Percentiles rank a stretch among this genome's conserved stretches.
phyloP scores from a whole-genome alignment of 257 asterid genomes.

The Leptodermis oblonga region DNA sequence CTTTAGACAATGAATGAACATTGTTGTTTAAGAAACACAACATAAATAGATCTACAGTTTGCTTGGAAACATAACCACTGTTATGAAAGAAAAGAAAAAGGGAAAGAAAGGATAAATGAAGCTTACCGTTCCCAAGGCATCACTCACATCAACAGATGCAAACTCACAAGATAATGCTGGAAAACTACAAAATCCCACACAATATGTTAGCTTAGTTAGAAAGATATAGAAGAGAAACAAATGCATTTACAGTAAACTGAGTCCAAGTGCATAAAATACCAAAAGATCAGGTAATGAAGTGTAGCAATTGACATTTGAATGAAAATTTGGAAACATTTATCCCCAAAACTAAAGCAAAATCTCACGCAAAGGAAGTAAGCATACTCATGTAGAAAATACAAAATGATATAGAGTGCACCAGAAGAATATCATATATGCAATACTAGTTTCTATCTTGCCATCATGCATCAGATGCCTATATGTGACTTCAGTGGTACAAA shows the following conservation, averaged over 20 bases:
- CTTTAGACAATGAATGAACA: background rate
- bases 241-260: background rate
- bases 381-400: background rate
- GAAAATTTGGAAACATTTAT: background rate
- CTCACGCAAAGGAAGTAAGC: background rate
- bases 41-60: no score
- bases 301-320: background rate
- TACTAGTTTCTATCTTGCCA: background rate
- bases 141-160: conserved; percentile 95
- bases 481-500: no score
- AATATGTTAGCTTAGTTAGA: conserved; percentile 11
- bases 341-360: background rate
- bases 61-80: no score
- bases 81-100: background rate
- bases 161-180: conserved; percentile 97
- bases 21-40: background rate
- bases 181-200: conserved; percentile 48
- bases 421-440: background rate
- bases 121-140: conserved; percentile 95
- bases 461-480: background rate
- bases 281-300: background rate
- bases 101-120: conserved; percentile 10
- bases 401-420: background rate
- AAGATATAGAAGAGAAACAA: conserved; percentile 3
- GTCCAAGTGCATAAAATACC: background rate